Evolutionary conservation across 78 protist species (phyloP).

Genomic region (Protostelium mycophagum): DNA sequence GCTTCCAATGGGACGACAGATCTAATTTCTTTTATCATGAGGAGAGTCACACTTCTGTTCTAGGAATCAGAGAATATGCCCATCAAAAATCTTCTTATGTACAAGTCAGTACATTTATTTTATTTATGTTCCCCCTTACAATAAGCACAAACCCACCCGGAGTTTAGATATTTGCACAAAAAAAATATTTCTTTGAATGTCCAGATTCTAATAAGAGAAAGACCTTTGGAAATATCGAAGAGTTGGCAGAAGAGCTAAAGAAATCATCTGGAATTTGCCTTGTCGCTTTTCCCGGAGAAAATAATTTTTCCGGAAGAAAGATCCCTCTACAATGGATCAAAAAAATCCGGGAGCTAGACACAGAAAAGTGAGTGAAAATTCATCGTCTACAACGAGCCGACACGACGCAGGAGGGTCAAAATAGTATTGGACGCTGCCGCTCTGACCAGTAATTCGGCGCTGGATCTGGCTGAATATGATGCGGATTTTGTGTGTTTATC

Average conservation of each 20-base stretch:
- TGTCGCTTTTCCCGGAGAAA: conserved; percentile 56
- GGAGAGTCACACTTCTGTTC: conserved; percentile 71
- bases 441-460: conserved; percentile 45
- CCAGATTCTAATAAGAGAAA: no score
- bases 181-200: no score
- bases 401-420: conserved; percentile 3
- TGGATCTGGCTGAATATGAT: conserved; percentile 43
- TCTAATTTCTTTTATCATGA: conserved; percentile 26
- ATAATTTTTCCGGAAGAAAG: conserved; percentile 44
- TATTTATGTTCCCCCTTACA: not conserved
- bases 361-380: not conserved
- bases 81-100: not conserved
- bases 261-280: not conserved
- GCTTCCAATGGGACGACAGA: conserved; percentile 65
- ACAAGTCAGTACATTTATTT: conserved; percentile 11
- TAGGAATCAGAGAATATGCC: conserved; percentile 82
- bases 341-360: not conserved
- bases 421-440: conserved; percentile 74
- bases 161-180: not conserved
- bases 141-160: not conserved
- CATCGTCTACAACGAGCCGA: not conserved
- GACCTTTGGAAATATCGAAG: no score
- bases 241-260: not conserved
- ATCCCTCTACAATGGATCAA: conserved; percentile 32
- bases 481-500: conserved; percentile 78